Percentiles rank a stretch among this genome's conserved stretches.
phyloP scores from a whole-genome alignment of 1,284 basidiomycete genomes.

The Sanghuangporus sanghuang region DNA sequence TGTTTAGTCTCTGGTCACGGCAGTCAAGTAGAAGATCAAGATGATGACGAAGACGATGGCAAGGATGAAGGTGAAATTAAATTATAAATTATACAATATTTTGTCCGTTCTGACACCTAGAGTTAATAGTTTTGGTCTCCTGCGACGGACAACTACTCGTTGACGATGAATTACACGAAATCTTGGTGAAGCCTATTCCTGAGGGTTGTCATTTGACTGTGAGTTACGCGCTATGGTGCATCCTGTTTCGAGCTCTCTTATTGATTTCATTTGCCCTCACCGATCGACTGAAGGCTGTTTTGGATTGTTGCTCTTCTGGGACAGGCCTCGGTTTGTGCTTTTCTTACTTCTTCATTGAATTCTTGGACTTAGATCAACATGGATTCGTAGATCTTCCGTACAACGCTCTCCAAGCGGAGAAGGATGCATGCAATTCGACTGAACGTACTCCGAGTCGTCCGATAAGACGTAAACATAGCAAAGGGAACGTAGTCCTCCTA shows the following conservation, averaged over 20 bases:
- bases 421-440: neutral
- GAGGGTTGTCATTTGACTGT: conserved; percentile 18
- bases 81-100: neutral
- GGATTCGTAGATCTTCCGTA: conserved; percentile 3
- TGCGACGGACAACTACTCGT: conserved; percentile 19
- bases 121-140: conserved; percentile 10
- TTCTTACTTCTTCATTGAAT: neutral
- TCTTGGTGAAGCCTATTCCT: conserved; percentile 19
- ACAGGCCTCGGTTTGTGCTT: conserved; percentile 12
- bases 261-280: neutral
- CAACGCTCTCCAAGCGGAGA: neutral
- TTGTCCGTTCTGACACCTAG: neutral
- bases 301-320: conserved; percentile 20
- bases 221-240: neutral
- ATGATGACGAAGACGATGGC: conserved; percentile 20
- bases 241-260: neutral
- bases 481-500: conserved; percentile 13
- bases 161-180: conserved; percentile 20
- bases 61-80: conserved; percentile 17
- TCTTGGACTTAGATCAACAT: neutral
- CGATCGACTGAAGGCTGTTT: conserved; percentile 13
- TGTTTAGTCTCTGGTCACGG: conserved; percentile 19
- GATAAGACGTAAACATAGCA: conserved; percentile 6
- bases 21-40: conserved; percentile 17
- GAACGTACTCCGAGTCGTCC: neutral